Base-by-base conservation (phyloP, 2,329 filamentous ascomycete species). In the Periglandula ipomoeae region DNA sequence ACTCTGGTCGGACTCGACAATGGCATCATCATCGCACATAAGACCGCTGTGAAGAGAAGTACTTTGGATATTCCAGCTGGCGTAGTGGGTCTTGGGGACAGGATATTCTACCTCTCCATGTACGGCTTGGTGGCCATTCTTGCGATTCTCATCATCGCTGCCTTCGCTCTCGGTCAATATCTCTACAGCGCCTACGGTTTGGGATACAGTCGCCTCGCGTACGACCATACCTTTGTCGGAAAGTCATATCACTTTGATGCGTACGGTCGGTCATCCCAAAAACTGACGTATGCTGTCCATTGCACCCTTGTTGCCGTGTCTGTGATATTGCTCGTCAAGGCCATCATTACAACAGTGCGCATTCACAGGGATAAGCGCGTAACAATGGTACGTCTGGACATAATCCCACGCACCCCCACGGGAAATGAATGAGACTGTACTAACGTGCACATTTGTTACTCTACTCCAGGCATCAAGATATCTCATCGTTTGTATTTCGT, bases 341-440 rank as follows among this genome's bases (percentile, higher is more conserved):
- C 59, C 1, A 35, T 57, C n/a, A 27, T 56, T 32, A 53, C 63
- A n/a, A 60, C 56, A 44, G 26, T 53, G 0, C 49, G 53, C 4
- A 51, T 47, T 2, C 46, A 26, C 8, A n/a, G 48, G 1, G 54
- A 60, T 13, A 52, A 41, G 32, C 49, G 44, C 3, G 38, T 61
- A 0, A 30, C 46, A 11, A 50, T 41, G 30, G 59, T 61, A 13
- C n/a, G n/a, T n/a, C n/a, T n/a, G n/a, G n/a, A n/a, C n/a, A n/a
- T n/a, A n/a, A n/a, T n/a, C n/a, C n/a, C n/a, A n/a, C n/a, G 3
- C 3, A 30, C 27, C 3, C 27, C 27, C 27, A 30, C 15, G n/a
- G n/a, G n/a, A n/a, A n/a, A n/a, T n/a, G n/a, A n/a, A n/a, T n/a
- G n/a, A n/a, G n/a, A n/a, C n/a, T n/a, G n/a, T n/a, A n/a, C n/a